Base-by-base conservation (phyloP, 2,329 filamentous ascomycete genomes). In the Onygena corvina region DNA sequence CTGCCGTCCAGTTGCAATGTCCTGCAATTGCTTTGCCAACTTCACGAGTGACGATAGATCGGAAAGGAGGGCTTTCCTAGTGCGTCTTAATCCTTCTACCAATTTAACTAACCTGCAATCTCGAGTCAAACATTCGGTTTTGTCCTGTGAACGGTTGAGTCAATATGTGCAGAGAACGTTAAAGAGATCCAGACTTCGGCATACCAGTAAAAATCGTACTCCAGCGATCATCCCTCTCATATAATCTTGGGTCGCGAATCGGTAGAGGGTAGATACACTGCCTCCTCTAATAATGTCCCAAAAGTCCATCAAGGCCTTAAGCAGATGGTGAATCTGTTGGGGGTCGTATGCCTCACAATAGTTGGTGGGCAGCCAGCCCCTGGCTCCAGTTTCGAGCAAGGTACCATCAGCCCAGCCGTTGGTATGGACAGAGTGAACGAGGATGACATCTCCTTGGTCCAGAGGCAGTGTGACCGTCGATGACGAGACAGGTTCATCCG, bases 331-430 rank as follows among this genome's bases (percentile, higher is more conserved):
- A 75, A 96, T 89, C 55, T 88, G 81, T 18, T 87, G 79, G 40
- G 90, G 87, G 57, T 95, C 86, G 64, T 95, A 98, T 7, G 86
- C 77, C 63, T 95, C 89, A 71, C 92, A 98, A 65, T 96, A 98
- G 67, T 98, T 98, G 6, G 92, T 98, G 2, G 92, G 92, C 52
- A 98, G 72, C 92, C 92, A 98, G 54, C 92, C 92, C 57, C 92
- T 78, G 46, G 84, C 84, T 21, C 90, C 90, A 2, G 88, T 86
- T 20, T 83, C 77, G 53, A 98, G 70, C 34, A 95, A 73, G 0
- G 92, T 98, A 47, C 92, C 92, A 65, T 98, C 92, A 27, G 92
- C 92, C 92, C 92, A 98, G 58, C 92, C 92, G 70, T 96, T 98
- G 53, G 87, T 92, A 67, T 98, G 92, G 57, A 96, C 86, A 3